Conservation (phyloP, 768 basidiomycete genomes). For the Termitomyces sp. region DNA sequence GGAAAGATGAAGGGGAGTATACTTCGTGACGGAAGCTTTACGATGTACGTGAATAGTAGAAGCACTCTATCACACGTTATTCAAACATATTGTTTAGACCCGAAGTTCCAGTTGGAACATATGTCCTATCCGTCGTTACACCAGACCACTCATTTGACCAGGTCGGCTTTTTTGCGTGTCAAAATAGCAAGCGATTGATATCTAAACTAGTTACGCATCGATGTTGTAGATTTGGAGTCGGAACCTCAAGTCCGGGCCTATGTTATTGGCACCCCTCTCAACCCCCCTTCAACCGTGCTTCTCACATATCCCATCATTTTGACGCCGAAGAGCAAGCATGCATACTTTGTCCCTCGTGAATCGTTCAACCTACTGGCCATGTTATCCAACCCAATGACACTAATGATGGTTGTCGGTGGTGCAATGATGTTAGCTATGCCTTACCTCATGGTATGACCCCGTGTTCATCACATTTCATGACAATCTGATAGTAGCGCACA, state of each 20-base stretch:
- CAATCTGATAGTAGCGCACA: constrained; percentile 26
- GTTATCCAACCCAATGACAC: constrained; percentile 84
- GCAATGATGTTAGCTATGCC: constrained; percentile 71
- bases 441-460: constrained; percentile 63
- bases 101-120: constrained; percentile 65
- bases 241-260: constrained; percentile 58
- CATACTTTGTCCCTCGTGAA: constrained; percentile 67
- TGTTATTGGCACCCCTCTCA: constrained; percentile 65
- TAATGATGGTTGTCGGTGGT: constrained; percentile 70
- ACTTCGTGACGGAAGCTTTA: constrained; percentile 57
- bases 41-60: constrained; percentile 49
- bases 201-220: constrained; percentile 59
- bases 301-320: constrained; percentile 65
- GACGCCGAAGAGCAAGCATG: constrained; percentile 51
- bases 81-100: constrained; percentile 40
- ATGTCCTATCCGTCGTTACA: constrained; percentile 64
- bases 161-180: constrained; percentile 33
- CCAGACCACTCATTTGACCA: constrained; percentile 73
- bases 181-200: constrained; percentile 1
- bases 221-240: constrained; percentile 45
- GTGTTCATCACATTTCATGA: neutral
- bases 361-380: constrained; percentile 74
- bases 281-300: constrained; percentile 50
- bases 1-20: constrained; percentile 54
- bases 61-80: neutral